These are phyloP conservation scores for Dothideomycetidae sp. DNA, from an alignment of 2,329 filamentous ascomycete genomes.

Conservation along the genomic window DNA sequence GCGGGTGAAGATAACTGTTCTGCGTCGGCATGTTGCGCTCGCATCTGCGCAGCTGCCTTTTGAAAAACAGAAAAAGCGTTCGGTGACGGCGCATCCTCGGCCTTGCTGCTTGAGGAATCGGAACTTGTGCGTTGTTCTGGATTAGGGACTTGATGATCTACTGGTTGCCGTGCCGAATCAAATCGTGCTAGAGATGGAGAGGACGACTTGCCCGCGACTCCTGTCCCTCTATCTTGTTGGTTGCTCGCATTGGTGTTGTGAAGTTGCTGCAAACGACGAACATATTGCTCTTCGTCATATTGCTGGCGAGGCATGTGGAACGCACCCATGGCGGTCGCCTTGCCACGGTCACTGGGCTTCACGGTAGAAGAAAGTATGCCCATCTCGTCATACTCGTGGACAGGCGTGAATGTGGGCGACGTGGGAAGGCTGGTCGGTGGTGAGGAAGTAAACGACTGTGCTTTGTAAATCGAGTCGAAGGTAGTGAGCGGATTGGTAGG, in stretches of 20 bases:
- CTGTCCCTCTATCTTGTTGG: conserved; percentile 1
- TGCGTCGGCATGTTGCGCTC: conserved; percentile 9
- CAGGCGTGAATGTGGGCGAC: conserved; percentile 51
- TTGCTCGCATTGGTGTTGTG: conserved; percentile 36
- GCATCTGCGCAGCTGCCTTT: conserved; percentile 29
- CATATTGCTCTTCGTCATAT: conserved; percentile 76
- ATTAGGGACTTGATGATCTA: not conserved
- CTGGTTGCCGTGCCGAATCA: conserved; percentile 10
- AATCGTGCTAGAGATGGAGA: conserved; percentile 11
- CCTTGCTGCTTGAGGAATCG: conserved; percentile 15
- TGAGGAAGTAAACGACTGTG: conserved; percentile 25
- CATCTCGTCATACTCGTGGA: conserved; percentile 58
- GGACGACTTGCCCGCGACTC: conserved; percentile 1
- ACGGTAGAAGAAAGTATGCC: conserved; percentile 46
- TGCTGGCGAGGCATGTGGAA: conserved; percentile 60
- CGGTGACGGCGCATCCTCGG: conserved; percentile 14
- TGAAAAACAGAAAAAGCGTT: conserved; percentile 33
- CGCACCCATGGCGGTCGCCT: conserved; percentile 59
- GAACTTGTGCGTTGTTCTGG: conserved; percentile 18
- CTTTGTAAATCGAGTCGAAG: conserved; percentile 24
- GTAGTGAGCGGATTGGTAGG: conserved; percentile 27
- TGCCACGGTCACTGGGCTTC: conserved; percentile 63
- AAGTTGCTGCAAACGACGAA: conserved; percentile 67
- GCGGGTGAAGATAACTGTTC: conserved; percentile 1
- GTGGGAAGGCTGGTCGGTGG: conserved; percentile 26